Conservation (phyloP, 345 rosid genomes). For the Erodium maritimum region DNA sequence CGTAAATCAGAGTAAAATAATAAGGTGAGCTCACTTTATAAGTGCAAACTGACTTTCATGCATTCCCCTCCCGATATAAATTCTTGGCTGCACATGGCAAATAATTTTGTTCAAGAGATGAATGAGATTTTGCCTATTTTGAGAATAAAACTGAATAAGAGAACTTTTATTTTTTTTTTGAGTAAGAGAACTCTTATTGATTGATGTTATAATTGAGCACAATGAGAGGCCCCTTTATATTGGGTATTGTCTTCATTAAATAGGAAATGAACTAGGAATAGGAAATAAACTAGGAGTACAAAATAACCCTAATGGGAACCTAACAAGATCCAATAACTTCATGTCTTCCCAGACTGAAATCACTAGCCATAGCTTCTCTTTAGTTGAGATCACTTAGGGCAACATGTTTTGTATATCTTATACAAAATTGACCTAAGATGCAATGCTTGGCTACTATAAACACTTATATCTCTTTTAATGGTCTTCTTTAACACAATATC, state of each 20-base stretch:
- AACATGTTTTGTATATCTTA: too few species aligned
- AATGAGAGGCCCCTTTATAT: too few species aligned
- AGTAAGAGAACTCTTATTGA: too few species aligned
- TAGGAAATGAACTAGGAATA: too few species aligned
- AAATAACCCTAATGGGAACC: too few species aligned
- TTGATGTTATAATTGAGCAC: too few species aligned
- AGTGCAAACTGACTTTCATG: conserved; percentile 93
- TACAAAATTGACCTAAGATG: neutral
- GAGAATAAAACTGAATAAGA: neutral
- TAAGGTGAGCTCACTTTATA: conserved; percentile 49
- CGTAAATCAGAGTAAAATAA: conserved; percentile 1
- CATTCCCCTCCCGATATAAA: conserved; percentile 94
- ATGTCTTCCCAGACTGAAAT: neutral
- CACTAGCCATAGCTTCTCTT: neutral
- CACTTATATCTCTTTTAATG: neutral
- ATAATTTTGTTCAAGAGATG: neutral
- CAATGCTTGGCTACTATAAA: neutral
- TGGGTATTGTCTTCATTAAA: too few species aligned
- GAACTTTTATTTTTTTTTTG: neutral
- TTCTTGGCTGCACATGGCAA: conserved; percentile 60
- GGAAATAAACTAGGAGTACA: too few species aligned
- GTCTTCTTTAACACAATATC: neutral
- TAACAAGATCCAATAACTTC: neutral
- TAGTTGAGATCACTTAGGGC: too few species aligned
- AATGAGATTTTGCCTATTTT: neutral